phyloP scores from a whole-genome alignment of 2,329 filamentous ascomycete genomes.

The Verticillium isaacii region DNA sequence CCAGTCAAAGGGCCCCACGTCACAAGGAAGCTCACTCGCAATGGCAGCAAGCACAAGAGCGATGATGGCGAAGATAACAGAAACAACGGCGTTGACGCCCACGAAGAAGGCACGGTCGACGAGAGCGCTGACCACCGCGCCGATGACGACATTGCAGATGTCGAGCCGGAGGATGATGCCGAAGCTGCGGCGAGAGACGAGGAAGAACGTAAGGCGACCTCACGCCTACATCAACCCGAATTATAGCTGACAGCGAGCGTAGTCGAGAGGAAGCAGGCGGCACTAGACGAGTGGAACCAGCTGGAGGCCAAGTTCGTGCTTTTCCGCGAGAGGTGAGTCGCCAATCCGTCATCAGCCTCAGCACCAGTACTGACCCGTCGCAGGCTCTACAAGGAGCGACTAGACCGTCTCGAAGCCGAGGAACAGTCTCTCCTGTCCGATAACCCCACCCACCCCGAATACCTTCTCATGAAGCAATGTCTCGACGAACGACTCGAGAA shows the following conservation, averaged over 20 bases:
- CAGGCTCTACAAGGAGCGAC: slow-evolving; percentile 83
- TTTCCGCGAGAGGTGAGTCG: slow-evolving; percentile 69
- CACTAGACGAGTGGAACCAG: slow-evolving; percentile 71
- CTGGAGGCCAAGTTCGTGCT: slow-evolving; percentile 87
- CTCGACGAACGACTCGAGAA: slow-evolving; percentile 78
- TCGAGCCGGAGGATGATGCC: slow-evolving; percentile 54
- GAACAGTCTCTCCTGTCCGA: slow-evolving; percentile 56
- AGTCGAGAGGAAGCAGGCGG: slow-evolving; percentile 76
- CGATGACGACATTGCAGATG: slow-evolving; percentile 50
- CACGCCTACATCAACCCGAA: neutral
- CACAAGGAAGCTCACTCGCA: slow-evolving; percentile 35
- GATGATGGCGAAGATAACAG: slow-evolving; percentile 17
- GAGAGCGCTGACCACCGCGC: slow-evolving; percentile 41
- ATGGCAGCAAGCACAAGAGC: slow-evolving; percentile 32
- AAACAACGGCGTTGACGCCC: slow-evolving; percentile 16
- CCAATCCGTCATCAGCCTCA: neutral
- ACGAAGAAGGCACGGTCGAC: slow-evolving; percentile 27
- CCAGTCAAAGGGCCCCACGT: slow-evolving; percentile 19
- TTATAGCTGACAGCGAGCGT: slow-evolving; percentile 10
- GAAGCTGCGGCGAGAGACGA: slow-evolving; percentile 56
- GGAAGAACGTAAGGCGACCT: slow-evolving; percentile 53
- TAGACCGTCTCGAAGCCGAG: slow-evolving; percentile 73
- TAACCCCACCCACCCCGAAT: slow-evolving; percentile 80
- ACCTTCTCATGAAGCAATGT: slow-evolving; percentile 82
- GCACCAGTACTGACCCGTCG: slow-evolving; percentile 8